Evolutionary conservation across 2,329 filamentous ascomycete species (phyloP).

Genomic region (Claviceps spartinae): DNA sequence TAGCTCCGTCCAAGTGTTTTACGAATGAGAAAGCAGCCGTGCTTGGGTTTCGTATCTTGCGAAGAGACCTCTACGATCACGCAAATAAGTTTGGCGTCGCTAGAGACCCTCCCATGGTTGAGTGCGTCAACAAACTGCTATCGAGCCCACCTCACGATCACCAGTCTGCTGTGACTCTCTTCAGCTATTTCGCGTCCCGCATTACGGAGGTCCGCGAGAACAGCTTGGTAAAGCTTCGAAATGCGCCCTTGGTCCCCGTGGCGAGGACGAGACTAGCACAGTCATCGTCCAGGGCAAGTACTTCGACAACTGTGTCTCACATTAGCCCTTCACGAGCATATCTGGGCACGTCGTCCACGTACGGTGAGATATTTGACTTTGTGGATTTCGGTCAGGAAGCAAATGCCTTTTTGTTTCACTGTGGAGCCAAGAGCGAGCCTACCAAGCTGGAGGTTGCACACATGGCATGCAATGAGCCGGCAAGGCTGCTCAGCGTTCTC

Average conservation of each 20-base stretch:
- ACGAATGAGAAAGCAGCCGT: slow-evolving; percentile 64
- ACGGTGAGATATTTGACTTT: slow-evolving; percentile 90
- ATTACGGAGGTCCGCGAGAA: slow-evolving; percentile 56
- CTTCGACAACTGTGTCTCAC: slow-evolving; percentile 14
- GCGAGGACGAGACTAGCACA: slow-evolving; percentile 16
- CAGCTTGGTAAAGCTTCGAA: slow-evolving; percentile 45
- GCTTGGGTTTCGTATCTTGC: slow-evolving; percentile 69
- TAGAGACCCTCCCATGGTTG: slow-evolving; percentile 63
- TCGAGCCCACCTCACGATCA: slow-evolving; percentile 55
- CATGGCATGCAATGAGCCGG: slow-evolving; percentile 73
- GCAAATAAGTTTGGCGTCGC: slow-evolving; percentile 75
- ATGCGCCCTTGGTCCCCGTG: slow-evolving; percentile 61
- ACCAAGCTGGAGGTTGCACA: slow-evolving; percentile 74
- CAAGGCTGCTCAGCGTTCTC: slow-evolving; percentile 65
- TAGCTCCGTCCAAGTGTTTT: slow-evolving; percentile 65
- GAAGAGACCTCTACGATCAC: slow-evolving; percentile 63
- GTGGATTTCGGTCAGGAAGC: slow-evolving; percentile 84
- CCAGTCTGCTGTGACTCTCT: slow-evolving; percentile 55
- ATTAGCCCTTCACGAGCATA: slow-evolving; percentile 65
- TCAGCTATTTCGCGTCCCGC: slow-evolving; percentile 71
- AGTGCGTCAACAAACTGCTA: slow-evolving; percentile 63
- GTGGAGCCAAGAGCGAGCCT: slow-evolving; percentile 84
- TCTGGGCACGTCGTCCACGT: slow-evolving; percentile 55
- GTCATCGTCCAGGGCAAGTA: slow-evolving; percentile 20
- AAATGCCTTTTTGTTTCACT: slow-evolving; percentile 76